Evolutionary conservation across 2,329 filamentous ascomycete genomes (phyloP).

Genomic region (Huntiella savannae): DNA sequence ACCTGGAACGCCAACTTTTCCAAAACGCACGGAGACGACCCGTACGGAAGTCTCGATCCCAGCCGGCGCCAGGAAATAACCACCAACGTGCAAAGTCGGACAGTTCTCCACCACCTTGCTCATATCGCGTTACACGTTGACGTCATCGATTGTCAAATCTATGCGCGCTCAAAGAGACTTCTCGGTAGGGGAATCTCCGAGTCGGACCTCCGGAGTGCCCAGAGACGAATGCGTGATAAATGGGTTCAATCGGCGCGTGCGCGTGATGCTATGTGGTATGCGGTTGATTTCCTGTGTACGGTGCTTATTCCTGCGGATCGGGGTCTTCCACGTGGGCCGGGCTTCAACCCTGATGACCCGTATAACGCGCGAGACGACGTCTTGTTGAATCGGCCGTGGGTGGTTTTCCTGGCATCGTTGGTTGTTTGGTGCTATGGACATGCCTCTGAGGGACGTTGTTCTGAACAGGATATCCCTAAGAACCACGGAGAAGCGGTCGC

Average conservation of each 20-base stretch:
- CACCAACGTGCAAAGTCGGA: constrained; percentile 66
- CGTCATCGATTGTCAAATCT: constrained; percentile 93
- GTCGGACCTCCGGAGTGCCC: constrained; percentile 61
- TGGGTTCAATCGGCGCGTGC: constrained; percentile 85
- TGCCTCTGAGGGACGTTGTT: constrained; percentile 64
- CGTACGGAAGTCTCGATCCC: constrained; percentile 21
- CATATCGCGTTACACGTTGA: constrained; percentile 98
- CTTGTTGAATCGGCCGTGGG: constrained; percentile 82
- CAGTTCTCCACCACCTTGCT: constrained; percentile 77
- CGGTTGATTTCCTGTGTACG: constrained; percentile 70
- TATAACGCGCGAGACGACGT: constrained; percentile 81
- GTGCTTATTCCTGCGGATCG: constrained; percentile 46
- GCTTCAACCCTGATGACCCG: constrained; percentile 19
- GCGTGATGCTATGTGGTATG: constrained; percentile 81
- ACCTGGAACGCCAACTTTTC: constrained; percentile 90
- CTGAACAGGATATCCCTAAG: constrained; percentile 29
- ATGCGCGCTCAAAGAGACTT: constrained; percentile 68
- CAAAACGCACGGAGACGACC: constrained; percentile 41
- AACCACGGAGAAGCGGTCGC: constrained; percentile 46
- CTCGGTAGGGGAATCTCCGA: constrained; percentile 70
- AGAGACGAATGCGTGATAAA: constrained; percentile 64
- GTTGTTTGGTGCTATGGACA: constrained; percentile 94
- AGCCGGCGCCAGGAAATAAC: constrained; percentile 14
- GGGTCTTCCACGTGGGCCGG: constrained; percentile 16
- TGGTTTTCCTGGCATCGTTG: constrained; percentile 78